Evolutionary conservation across 129 eudicot species (phyloP).

Genomic region (Helichrysum umbraculigerum): DNA sequence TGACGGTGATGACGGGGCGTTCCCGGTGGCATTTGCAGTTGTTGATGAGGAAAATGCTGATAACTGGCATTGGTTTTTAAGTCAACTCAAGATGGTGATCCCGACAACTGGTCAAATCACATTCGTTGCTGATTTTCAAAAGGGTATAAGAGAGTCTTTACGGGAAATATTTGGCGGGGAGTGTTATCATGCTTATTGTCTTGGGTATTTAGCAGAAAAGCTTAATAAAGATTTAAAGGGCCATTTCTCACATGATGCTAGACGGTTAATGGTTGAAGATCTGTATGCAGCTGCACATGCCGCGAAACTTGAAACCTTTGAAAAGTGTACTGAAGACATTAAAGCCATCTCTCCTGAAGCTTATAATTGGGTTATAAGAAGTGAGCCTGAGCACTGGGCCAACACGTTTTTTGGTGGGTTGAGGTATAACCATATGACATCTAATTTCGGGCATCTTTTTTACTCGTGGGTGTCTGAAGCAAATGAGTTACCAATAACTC

Average conservation of each 20-base stretch:
- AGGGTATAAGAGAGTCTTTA: slow-evolving; percentile 47
- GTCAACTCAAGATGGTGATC: slow-evolving; percentile 42
- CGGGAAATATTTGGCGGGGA: slow-evolving; percentile 47
- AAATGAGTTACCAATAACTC: slow-evolving; percentile 56
- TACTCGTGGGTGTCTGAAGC: slow-evolving; percentile 60
- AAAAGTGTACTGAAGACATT: slow-evolving; percentile 49
- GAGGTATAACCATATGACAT: slow-evolving; percentile 51
- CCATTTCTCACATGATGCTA: slow-evolving; percentile 56
- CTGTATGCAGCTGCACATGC: slow-evolving; percentile 56
- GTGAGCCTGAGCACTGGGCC: slow-evolving; percentile 62
- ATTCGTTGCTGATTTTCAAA: slow-evolving; percentile 56
- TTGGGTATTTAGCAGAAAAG: slow-evolving; percentile 52
- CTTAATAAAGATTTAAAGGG: slow-evolving; percentile 54
- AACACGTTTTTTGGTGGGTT: slow-evolving; percentile 55
- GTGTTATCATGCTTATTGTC: slow-evolving; percentile 53
- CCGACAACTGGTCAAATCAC: slow-evolving; percentile 42
- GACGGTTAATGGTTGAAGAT: slow-evolving; percentile 59
- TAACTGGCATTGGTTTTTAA: slow-evolving; percentile 65
- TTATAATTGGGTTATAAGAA: slow-evolving; percentile 52
- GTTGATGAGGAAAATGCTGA: slow-evolving; percentile 57
- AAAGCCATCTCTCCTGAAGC: slow-evolving; percentile 56
- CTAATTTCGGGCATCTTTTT: slow-evolving; percentile 47
- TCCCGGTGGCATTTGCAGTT: slow-evolving; percentile 65
- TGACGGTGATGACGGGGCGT: slow-evolving; percentile 56
- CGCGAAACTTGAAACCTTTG: slow-evolving; percentile 47